Base-by-base conservation (phyloP, 169 alveolate genomes). In the Plasmodium inui region DNA sequence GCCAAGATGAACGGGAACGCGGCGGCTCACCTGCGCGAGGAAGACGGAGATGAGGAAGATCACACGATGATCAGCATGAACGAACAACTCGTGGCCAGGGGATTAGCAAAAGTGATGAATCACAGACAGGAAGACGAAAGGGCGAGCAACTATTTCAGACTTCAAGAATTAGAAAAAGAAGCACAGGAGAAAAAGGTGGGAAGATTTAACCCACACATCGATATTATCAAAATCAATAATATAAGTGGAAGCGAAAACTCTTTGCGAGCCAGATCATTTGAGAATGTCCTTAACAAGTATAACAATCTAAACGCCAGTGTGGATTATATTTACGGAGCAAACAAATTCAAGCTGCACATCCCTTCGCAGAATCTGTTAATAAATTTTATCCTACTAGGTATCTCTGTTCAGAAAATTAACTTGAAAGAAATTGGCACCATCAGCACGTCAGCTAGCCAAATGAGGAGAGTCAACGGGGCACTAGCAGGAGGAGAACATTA, bases 211-310 rank as follows among this genome's bases (percentile, higher is more conserved):
- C 89, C 89, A 6, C 94, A 89, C 72, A 14, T 89, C 1, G 94
- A 89, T 32, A 80, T 89, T 37, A 89, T 89, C 3, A 89, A 89
- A 80, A 89, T 89, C 10, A 89, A 89, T 50, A 89, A 89, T 53
- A 89, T 89, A 10, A 89, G 94, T 67, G 94, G 94, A 79, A 89
- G 83, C 82, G 94, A 89, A 55, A 89, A 89, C 57, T 79, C 94
- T 0, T 26, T 78, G 32, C 41, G 94, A 80, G 94, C 94, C 10
- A 78, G 94, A 61, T 89, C 94, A 6, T 89, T 89, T 80, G 94
- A 89, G 57, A 89, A 89, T 46, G 73, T 53, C 19, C 82, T 89
- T 41, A 89, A 89, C 28, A 89, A 89, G 73, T 89, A 89, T 70
- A 89, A 89, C 72, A 89, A 89, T 81, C 80, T 89, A 67, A 89